These are phyloP conservation scores for Rhododendron molle DNA, from an alignment of 148 eudicot genomes.

Conservation along the genomic window DNA sequence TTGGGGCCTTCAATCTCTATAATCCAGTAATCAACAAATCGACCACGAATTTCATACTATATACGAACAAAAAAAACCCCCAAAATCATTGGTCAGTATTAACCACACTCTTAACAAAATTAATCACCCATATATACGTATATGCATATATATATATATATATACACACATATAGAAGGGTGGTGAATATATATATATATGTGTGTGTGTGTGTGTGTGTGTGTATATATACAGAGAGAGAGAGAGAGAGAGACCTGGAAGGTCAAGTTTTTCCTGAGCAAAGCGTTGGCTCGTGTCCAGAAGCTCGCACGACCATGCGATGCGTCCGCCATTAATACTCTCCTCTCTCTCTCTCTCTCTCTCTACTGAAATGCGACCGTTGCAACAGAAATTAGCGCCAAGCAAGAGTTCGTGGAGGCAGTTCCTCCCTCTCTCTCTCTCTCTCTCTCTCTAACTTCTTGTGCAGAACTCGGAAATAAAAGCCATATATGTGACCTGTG, in stretches of 20 bases:
- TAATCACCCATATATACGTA: not conserved
- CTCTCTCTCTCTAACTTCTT: not conserved
- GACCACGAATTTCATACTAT: not conserved
- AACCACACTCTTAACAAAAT: not conserved
- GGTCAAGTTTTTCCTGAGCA: conserved; percentile 76
- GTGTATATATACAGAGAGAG: not conserved
- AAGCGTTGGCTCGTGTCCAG: conserved; percentile 77
- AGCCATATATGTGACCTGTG: not conserved
- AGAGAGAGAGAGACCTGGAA: conserved; percentile 47
- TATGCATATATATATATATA: not conserved
- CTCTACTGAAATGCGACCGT: not conserved
- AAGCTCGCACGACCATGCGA: conserved; percentile 53
- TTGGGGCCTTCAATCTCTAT: not conserved
- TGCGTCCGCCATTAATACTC: conserved; percentile 42
- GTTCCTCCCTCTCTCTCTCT: not conserved
- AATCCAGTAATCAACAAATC: not conserved
- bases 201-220: not conserved
- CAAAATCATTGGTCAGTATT: not conserved
- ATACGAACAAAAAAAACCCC: not conserved
- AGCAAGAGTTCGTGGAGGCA: not conserved
- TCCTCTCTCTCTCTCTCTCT: conserved; percentile 10
- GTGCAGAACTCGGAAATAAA: not conserved
- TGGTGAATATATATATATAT: not conserved
- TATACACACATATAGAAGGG: no score
- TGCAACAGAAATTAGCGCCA: not conserved